Evolutionary conservation across 306 rosid genomes (phyloP), one percentile per base, ranked within the genome.

Genomic region (Dalbergia cultrata): DNA sequence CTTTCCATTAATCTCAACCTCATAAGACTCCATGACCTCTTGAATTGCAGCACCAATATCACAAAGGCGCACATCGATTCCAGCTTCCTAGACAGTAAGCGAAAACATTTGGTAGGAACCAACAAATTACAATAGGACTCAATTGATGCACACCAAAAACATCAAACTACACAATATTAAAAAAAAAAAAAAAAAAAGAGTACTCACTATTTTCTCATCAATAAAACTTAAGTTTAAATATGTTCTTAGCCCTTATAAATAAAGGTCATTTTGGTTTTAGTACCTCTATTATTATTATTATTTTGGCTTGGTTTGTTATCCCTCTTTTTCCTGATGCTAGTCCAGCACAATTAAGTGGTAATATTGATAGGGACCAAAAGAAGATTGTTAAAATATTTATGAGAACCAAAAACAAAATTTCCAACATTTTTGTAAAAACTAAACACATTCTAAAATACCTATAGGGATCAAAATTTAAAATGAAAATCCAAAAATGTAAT

Each of bases 41-140:
- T 95, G 99, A 76, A 95, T 91, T 85, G 99, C 99, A 8, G 99
- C 97, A 78, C 99, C 98, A 86, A 95, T 83, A 77, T 95, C 99
- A 85, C 98, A 95, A 66, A 95, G 97, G 44, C 96, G 94, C 81
- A 95, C 99, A 88, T 95, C 98, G 26, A 95, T 85, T 87, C 99
- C 98, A 85, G 97, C 86, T 89, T 95, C 99, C 99, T 95, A 72
- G 10, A 84, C 44, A 44, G 13, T 75, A 69, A 62, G 71, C 71
- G 78, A 80, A 2, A 57, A 62, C 66, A 76, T 56, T 62, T 80
- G 53, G 75, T 53, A 43, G 60, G 63, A 70, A 65, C 47, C 41
- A 79, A 6, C 26, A 52, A 79, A 70, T 47, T 76, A 85, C 18
- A 70, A 83, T 21, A 72, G 9, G 45, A 33, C 74, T 33, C 39